Evolutionary conservation across 1,284 basidiomycete species (phyloP).

Genomic region (Fomitopsis betulina): DNA sequence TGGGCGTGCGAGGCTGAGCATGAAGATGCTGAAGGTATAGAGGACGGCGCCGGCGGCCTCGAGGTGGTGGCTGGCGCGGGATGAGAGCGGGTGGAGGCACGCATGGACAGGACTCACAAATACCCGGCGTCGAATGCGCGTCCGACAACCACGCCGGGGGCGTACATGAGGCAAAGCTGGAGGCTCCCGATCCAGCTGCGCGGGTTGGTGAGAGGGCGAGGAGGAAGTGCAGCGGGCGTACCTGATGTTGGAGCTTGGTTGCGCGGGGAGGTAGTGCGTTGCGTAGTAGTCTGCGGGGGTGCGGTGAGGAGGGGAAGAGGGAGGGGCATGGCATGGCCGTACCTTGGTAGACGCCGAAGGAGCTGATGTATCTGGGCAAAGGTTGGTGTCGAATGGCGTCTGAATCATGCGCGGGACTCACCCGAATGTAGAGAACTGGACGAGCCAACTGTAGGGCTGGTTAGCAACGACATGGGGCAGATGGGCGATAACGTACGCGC

Average conservation of each 20-base stretch:
- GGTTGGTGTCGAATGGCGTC: too few relatives aligned
- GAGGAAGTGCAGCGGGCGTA: background rate
- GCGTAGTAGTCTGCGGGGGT: constrained; percentile 15
- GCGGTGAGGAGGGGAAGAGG: too few relatives aligned
- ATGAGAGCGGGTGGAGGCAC: background rate
- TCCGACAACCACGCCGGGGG: constrained; percentile 27
- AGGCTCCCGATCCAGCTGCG: constrained; percentile 43
- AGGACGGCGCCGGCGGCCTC: constrained; percentile 26
- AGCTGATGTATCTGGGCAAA: constrained; percentile 35
- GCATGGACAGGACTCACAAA: constrained; percentile 26
- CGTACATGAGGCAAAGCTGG: constrained; percentile 31
- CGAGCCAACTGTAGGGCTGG: constrained; percentile 12
- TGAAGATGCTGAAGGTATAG: constrained; percentile 29
- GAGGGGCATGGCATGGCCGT: too few relatives aligned
- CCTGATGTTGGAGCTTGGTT: constrained; percentile 33
- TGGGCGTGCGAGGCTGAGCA: constrained; percentile 28
- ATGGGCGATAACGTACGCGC: constrained; percentile 7
- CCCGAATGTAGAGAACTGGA: constrained; percentile 20
- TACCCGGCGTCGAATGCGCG: constrained; percentile 31
- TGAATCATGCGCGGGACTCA: too few relatives aligned
- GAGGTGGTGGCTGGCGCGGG: constrained; percentile 17
- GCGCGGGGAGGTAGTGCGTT: constrained; percentile 11
- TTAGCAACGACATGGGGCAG: background rate
- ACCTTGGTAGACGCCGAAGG: constrained; percentile 46
- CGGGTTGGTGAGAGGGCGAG: constrained; percentile 5